These are phyloP conservation scores for Sutorius eximius DNA, from an alignment of 1,284 basidiomycete species.

Conservation along the genomic window DNA sequence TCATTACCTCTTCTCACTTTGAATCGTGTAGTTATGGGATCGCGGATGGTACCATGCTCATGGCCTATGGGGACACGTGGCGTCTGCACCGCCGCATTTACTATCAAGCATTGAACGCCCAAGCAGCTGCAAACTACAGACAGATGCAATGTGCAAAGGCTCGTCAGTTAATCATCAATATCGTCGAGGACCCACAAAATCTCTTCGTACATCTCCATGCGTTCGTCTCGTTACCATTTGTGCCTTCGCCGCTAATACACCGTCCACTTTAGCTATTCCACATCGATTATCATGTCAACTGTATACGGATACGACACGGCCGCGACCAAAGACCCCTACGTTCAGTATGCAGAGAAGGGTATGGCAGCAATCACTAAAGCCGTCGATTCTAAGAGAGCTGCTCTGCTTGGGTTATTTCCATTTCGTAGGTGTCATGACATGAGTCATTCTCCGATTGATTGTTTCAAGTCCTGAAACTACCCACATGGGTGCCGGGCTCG, in stretches of 20 bases:
- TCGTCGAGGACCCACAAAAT: slow-evolving; percentile 19
- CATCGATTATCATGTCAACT: slow-evolving; percentile 31
- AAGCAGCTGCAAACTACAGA: slow-evolving; percentile 18
- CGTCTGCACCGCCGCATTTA: slow-evolving; percentile 32
- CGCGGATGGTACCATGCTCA: slow-evolving; percentile 25
- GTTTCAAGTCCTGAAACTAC: slow-evolving; percentile 25
- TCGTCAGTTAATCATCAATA: slow-evolving; percentile 22
- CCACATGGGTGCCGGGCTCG: slow-evolving; percentile 30
- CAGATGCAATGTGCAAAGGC: slow-evolving; percentile 29
- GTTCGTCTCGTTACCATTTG: slow-evolving; percentile 16
- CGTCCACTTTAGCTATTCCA: slow-evolving; percentile 21
- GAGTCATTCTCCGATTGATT: background rate
- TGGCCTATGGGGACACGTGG: slow-evolving; percentile 31
- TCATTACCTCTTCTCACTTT: background rate
- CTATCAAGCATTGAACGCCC: slow-evolving; percentile 21
- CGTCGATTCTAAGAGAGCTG: slow-evolving; percentile 23
- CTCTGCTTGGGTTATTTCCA: slow-evolving; percentile 25
- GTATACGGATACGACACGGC: slow-evolving; percentile 27
- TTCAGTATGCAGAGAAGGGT: slow-evolving; percentile 26
- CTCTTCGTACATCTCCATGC: slow-evolving; percentile 20
- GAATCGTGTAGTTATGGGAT: slow-evolving; percentile 24
- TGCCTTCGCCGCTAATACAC: background rate
- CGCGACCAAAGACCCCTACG: slow-evolving; percentile 25
- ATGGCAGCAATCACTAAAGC: slow-evolving; percentile 20
- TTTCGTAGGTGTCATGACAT: slow-evolving; percentile 21